These are phyloP conservation scores for Juncus inflexus DNA, from an alignment of 176 grass and related monocot genomes.

Conservation along the genomic window DNA sequence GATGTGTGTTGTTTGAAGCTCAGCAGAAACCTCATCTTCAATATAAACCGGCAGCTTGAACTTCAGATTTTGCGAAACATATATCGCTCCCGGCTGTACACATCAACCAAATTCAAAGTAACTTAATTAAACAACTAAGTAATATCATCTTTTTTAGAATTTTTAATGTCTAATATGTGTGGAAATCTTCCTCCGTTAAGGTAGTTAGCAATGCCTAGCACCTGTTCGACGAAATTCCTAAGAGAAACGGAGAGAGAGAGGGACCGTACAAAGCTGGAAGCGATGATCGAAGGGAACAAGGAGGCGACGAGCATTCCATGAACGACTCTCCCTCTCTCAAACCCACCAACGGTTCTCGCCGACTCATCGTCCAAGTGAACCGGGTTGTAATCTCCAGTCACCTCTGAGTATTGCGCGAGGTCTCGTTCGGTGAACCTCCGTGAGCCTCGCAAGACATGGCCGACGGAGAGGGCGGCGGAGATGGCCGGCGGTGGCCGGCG, in stretches of 20 bases:
- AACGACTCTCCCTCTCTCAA: slow-evolving; percentile 53
- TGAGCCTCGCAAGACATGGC: slow-evolving; percentile 32
- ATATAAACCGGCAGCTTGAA: slow-evolving; percentile 58
- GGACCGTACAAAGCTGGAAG: slow-evolving; percentile 40
- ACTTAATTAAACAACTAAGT: no score
- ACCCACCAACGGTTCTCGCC: slow-evolving; percentile 32
- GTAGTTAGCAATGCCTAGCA: background rate
- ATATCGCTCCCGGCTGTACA: slow-evolving; percentile 50
- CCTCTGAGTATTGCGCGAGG: slow-evolving; percentile 40
- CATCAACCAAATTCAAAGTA: no score
- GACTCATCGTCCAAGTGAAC: slow-evolving; percentile 47
- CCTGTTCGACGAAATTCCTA: slow-evolving; percentile 37
- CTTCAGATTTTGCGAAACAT: slow-evolving; percentile 43
- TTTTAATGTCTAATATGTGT: no score
- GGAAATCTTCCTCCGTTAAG: no score
- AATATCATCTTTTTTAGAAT: no score
- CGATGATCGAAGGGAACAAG: slow-evolving; percentile 60
- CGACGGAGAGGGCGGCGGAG: slow-evolving; percentile 1
- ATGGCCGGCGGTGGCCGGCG: slow-evolving; percentile 4
- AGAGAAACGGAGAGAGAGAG: background rate
- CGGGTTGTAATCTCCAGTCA: slow-evolving; percentile 65
- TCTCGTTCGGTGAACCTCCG: slow-evolving; percentile 50
- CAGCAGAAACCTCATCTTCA: slow-evolving; percentile 43
- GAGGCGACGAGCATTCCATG: slow-evolving; percentile 79
- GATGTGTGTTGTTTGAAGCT: slow-evolving; percentile 41